Evolutionary conservation across 257 asterid species (phyloP), one percentile per base, ranked within the genome.

Genomic region (Nicotiana knightiana): DNA sequence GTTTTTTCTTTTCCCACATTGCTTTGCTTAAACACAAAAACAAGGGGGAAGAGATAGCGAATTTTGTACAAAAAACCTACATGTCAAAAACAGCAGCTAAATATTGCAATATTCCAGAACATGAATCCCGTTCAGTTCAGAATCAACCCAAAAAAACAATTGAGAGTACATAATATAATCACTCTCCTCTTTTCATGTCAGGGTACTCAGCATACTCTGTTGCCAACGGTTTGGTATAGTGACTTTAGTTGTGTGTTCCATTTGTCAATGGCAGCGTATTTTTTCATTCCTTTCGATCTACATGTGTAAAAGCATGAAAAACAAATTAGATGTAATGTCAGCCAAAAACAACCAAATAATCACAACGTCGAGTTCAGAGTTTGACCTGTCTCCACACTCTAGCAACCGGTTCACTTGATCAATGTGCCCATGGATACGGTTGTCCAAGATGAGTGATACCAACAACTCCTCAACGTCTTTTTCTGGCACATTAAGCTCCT

Each of bases 401-500:
- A 95, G 87, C 46, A 95, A 93, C 81, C 94, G 89, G 83, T 93
- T 93, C 88, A 95, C 99, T 90, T 95, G 99, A 90, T 95, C 99
- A 87, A 95, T 95, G 88, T 93, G 97, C 67, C 99, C 99, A 18
- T 88, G 86, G 85, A 95, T 90, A 62, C 98, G 92, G 83, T 95
- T 95, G 81, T 95, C 99, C 91, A 96, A 85, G 83, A 96, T 94
- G 17, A 96, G 98, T 48, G 98, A 92, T 33, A 96, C 99, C 89
- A 96, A 86, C 88, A 96, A 85, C 79, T 91, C 97, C 89, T 92
- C 98, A 2, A 96, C 99, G 35, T 96, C 99, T 78, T 93, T 91
- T 88, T 94, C 98, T 46, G 99, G 98, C 79, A 96, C 98, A 85
- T 96, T 94, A 64, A 96, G 99, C 90, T 94, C 99, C 99, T 96